Evolutionary conservation across 139 green algal species (phyloP), one percentile per base, ranked within the genome.

Genomic region (Chlorella sorokiniana): DNA sequence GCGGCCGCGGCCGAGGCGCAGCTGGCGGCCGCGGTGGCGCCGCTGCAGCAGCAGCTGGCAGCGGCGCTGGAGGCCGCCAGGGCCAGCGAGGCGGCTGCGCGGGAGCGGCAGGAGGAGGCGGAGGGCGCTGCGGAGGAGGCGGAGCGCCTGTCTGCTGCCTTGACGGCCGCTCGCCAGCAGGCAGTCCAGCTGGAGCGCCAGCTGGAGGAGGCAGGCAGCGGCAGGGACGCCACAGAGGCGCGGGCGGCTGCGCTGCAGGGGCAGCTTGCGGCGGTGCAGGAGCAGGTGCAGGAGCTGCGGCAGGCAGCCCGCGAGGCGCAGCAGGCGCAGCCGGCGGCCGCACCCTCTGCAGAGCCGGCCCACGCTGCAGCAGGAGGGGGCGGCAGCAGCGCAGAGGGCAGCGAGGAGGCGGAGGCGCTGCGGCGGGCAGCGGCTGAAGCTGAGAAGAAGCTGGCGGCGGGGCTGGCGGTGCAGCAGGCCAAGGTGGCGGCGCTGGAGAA

Each of bases 401-500:
- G 37, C n/a, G 38, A 42, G 31, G 51, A 77, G 65, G 7, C 18
- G 0, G 65, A 56, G 37, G 10, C 40, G 65, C 51, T 83, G 67
- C 45, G 51, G 25, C 56, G 42, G 63, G 20, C 56, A 27, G 37
- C 40, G 45, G 63, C 40, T 0, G 64, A 51, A 18, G 78, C 78
- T 1, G 77, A 82, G 41, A 69, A 83, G 67, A 67, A 74, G 78
- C n/a, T 69, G 45, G 65, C 78, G 10, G 78, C 78, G 3, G 67
- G 40, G n/a, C n/a, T 70, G 48, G 76, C 75, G 8, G 42, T 83
- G 45, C 74, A 83, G 69, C 63, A 82, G 6, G 84, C 84, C n/a
- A 70, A 67, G 44, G 69, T 86, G 79, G 74, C 68, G 0, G 68
- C 84, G 2, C 80, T 86, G 68, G 81, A 88, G 64, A 88, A 88